Conservation (phyloP, 495 filamentous ascomycete genomes). For the Pyronema omphalodes region DNA sequence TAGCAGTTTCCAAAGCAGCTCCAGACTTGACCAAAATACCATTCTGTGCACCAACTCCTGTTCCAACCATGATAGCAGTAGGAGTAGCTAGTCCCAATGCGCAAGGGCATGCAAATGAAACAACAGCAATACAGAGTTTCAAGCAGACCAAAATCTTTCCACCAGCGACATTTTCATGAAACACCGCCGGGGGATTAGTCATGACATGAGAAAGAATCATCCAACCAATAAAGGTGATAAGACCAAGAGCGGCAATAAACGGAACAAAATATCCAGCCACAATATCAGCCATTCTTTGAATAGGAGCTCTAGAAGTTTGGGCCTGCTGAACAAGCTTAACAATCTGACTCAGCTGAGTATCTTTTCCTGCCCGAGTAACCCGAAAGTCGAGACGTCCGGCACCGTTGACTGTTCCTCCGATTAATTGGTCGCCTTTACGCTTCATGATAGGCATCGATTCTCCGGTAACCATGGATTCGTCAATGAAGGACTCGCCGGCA, state of each 20-base stretch:
- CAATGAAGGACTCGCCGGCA: conserved; percentile 76
- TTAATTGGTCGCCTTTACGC: conserved; percentile 54
- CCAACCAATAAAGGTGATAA: conserved; percentile 78
- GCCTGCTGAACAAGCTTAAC: conserved; percentile 93
- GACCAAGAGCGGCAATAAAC: conserved; percentile 61
- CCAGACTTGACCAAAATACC: conserved; percentile 95
- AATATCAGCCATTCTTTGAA: conserved; percentile 80
- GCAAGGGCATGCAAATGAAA: conserved; percentile 95
- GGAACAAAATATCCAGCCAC: conserved; percentile 94
- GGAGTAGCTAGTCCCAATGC: conserved; percentile 86
- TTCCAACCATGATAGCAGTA: conserved; percentile 97
- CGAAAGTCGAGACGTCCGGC: conserved; percentile 80
- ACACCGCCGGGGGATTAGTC: conserved; percentile 65
- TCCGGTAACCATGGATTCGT: conserved; percentile 98
- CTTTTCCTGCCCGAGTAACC: conserved; percentile 79
- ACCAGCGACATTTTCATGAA: conserved; percentile 59
- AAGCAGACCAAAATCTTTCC: conserved; percentile 91
- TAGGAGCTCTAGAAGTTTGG: conserved; percentile 83
- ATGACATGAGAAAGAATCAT: conserved; percentile 86
- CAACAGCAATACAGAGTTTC: conserved; percentile 95
- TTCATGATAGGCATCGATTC: conserved; percentile 90
- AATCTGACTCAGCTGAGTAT: conserved; percentile 94
- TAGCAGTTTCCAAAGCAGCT: conserved; percentile 79
- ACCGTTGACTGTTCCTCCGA: conserved; percentile 95
- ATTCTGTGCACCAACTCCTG: conserved; percentile 87